Evolutionary conservation across 2,329 filamentous ascomycete genomes (phyloP), one percentile per base, ranked within the genome.

Genomic region (Penicillium sp.): DNA sequence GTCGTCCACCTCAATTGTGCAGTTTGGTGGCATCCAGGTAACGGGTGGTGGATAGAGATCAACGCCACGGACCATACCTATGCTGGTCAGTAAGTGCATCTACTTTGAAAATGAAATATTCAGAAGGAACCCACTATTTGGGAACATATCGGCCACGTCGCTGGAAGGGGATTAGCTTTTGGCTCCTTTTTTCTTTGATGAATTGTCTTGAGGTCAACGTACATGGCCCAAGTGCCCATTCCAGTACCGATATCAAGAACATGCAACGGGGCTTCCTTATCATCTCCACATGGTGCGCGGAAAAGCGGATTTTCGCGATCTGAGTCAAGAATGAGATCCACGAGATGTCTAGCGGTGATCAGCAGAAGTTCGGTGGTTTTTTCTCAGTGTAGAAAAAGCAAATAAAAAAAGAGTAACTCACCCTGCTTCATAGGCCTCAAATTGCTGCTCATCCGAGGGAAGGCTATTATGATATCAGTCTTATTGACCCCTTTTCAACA

Each of bases 1-100:
- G 49, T 69, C 62, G 48, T 67, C 62, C 33, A 69, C 59, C 46
- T 68, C 66, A 11, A 69, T 58, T 10, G 57, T 43, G 36, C 61
- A 67, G 51, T 69, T 69, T n/a, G 67, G 66, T 11, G 66, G 63
- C 33, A 63, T 55, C 65, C 65, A 69, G 9, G 46, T 51, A 13
- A 62, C 52, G 34, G 61, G 61, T n/a, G 61, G 61, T 21, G 61
- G 61, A 36, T 63, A 68, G 33, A 69, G 60, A 33, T 69, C 67
- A 14, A 69, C 61, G 6, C 60, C 60, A 21, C 54, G 52, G 13
- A 63, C 60, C 19, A 36, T 56, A 33, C 59, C 60, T 63, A 47
- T 18, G 8, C 18, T 28, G 6, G 23, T 56, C 8, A 45, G 26
- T 54, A 33, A 34, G 10, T 36, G 29, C 11, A 11, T 29, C 8